A percentile compares a stretch with the other conserved stretches of the same genome.
Evolutionary conservation across 768 basidiomycete species (phyloP).

Genomic region (Pleurotus salmoneostramineus): DNA sequence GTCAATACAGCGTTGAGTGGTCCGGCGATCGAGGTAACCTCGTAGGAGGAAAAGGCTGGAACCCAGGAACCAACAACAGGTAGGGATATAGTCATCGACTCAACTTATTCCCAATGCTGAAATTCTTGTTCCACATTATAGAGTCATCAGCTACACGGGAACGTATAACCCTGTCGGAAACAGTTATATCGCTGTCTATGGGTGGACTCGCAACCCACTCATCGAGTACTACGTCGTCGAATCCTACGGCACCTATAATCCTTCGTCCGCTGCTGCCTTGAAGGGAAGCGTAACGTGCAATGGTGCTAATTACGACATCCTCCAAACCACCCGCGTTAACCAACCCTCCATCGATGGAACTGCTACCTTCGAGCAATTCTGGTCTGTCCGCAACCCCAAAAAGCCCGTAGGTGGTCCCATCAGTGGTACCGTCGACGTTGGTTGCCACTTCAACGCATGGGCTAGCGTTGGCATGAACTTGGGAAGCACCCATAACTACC

Average conservation of each 20-base stretch:
- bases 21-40: slow-evolving; percentile 25
- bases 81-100: not conserved
- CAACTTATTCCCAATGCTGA: not conserved
- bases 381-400: slow-evolving; percentile 36
- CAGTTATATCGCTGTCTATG: slow-evolving; percentile 39
- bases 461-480: slow-evolving; percentile 29
- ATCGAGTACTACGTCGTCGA: slow-evolving; percentile 47
- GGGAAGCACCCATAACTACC: slow-evolving; percentile 36
- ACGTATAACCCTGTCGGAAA: slow-evolving; percentile 34
- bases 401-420: slow-evolving; percentile 14
- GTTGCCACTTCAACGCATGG: slow-evolving; percentile 43
- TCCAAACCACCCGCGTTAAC: slow-evolving; percentile 31
- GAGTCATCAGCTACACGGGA: slow-evolving; percentile 32
- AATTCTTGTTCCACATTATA: slow-evolving; percentile 11
- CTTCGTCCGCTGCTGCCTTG: slow-evolving; percentile 22
- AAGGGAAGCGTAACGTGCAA: slow-evolving; percentile 37
- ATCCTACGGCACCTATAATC: slow-evolving; percentile 37
- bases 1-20: slow-evolving; percentile 29
- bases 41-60: slow-evolving; percentile 27
- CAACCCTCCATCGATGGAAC: slow-evolving; percentile 39
- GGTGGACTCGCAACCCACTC: slow-evolving; percentile 40
- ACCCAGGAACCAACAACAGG: not conserved
- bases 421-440: slow-evolving; percentile 29
- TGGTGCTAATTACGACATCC: slow-evolving; percentile 39
- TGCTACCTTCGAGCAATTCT: slow-evolving; percentile 41